Evolutionary conservation across 2,329 filamentous ascomycete genomes (phyloP).

Genomic region (Fusarium brevicatenulatum): DNA sequence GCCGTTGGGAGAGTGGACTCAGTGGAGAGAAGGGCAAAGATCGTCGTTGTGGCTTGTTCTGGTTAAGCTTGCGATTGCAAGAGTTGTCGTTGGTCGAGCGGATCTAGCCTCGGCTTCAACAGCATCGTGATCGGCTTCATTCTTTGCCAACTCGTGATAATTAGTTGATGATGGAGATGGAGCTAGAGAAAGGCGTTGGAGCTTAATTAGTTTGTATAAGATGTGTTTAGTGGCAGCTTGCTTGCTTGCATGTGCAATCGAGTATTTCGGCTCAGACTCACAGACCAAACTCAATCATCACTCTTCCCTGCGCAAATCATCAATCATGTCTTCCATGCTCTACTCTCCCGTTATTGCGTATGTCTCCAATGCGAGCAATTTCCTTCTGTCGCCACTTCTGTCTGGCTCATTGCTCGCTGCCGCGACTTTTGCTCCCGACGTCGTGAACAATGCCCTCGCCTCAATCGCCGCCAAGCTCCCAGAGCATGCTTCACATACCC

Average conservation of each 20-base stretch:
- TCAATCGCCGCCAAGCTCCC: constrained; percentile 10
- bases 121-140: not conserved
- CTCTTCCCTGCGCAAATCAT: not conserved
- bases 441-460: constrained; percentile 22
- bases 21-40: constrained; percentile 2
- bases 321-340: constrained; percentile 38
- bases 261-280: not conserved
- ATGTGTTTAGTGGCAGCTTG: not conserved
- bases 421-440: constrained; percentile 23
- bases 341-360: constrained; percentile 33
- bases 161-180: not conserved
- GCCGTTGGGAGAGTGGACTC: not conserved
- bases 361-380: not conserved
- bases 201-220: constrained; percentile 6
- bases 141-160: not conserved
- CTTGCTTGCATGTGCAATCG: not conserved
- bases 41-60: constrained; percentile 10
- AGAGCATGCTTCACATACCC: not conserved
- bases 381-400: constrained; percentile 32
- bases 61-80: constrained; percentile 26
- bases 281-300: not conserved
- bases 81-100: not conserved
- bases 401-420: constrained; percentile 32
- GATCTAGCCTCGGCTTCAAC: constrained; percentile 15
- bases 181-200: not conserved